A percentile compares a stretch with the other conserved stretches of the same genome.
Conservation (phyloP, 2,329 filamentous ascomycete species). For the Chaetomium strumarium region DNA sequence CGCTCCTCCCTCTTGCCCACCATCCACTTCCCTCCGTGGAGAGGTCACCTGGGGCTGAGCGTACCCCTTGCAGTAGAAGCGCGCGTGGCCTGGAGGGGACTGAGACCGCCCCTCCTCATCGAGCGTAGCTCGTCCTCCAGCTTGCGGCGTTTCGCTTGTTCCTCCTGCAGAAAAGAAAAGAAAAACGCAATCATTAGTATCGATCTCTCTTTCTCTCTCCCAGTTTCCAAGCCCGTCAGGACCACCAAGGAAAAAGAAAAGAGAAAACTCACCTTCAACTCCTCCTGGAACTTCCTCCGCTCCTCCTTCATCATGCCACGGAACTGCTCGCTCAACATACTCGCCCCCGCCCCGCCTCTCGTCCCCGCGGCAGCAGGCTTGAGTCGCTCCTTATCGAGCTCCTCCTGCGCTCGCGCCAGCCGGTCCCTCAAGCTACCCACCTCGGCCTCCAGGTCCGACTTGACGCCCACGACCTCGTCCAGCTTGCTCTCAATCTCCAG, state of each 20-base stretch:
- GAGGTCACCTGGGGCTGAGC: constrained; percentile 19
- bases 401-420: constrained; percentile 44
- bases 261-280: constrained; percentile 39
- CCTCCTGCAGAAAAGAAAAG: constrained; percentile 36
- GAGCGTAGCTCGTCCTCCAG: constrained; percentile 46
- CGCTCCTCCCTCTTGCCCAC: too few species aligned
- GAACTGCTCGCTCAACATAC: constrained; percentile 52
- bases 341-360: constrained; percentile 38
- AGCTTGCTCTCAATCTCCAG: constrained; percentile 39
- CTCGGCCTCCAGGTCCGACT: constrained; percentile 36
- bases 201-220: too few species aligned
- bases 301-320: constrained; percentile 51
- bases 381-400: constrained; percentile 46
- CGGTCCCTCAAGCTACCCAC: constrained; percentile 32
- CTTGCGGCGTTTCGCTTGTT: constrained; percentile 42
- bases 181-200: constrained; percentile 8
- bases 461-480: constrained; percentile 35
- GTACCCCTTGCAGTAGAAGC: constrained; percentile 38
- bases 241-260: background rate
- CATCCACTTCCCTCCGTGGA: background rate
- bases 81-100: background rate
- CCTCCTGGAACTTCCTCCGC: constrained; percentile 52
- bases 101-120: constrained; percentile 32
- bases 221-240: too few species aligned
- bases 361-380: constrained; percentile 34